These are phyloP conservation scores for Solanum hybrid DNA, from an alignment of 305 asterid species.

Conservation along the genomic window DNA sequence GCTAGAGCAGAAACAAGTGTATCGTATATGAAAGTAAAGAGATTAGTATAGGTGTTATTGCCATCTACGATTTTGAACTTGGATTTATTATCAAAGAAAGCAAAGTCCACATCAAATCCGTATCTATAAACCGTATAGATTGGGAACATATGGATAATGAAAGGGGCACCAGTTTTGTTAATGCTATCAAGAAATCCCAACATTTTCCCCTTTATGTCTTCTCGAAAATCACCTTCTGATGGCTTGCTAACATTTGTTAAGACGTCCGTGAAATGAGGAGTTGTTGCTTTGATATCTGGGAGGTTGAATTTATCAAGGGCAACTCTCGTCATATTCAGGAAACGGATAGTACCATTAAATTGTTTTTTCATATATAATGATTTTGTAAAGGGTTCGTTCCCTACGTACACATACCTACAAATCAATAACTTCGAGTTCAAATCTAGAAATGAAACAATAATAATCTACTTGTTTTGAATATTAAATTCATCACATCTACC, in stretches of 20 bases:
- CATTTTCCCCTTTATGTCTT: not conserved
- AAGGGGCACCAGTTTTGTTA: not conserved
- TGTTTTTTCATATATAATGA: not conserved
- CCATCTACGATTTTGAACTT: not conserved
- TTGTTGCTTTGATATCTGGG: not conserved
- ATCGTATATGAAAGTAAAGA: not conserved
- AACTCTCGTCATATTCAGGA: not conserved
- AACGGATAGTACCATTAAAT: not conserved
- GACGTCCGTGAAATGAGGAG: not conserved
- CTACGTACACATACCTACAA: not conserved
- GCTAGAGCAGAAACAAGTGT: not conserved
- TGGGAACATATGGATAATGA: not conserved
- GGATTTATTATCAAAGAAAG: not conserved
- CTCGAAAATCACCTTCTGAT: not conserved
- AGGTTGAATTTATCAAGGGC: not conserved
- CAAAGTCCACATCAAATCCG: not conserved
- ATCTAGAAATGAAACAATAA: not conserved
- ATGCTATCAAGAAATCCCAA: not conserved
- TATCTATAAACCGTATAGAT: not conserved
- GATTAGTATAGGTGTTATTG: not conserved
- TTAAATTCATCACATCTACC: not conserved
- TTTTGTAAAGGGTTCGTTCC: not conserved
- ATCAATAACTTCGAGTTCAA: not conserved
- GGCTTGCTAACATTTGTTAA: not conserved
- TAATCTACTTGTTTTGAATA: no score